Evolutionary conservation across 768 basidiomycete species (phyloP).

Genomic region (Kwoniella europaea): DNA sequence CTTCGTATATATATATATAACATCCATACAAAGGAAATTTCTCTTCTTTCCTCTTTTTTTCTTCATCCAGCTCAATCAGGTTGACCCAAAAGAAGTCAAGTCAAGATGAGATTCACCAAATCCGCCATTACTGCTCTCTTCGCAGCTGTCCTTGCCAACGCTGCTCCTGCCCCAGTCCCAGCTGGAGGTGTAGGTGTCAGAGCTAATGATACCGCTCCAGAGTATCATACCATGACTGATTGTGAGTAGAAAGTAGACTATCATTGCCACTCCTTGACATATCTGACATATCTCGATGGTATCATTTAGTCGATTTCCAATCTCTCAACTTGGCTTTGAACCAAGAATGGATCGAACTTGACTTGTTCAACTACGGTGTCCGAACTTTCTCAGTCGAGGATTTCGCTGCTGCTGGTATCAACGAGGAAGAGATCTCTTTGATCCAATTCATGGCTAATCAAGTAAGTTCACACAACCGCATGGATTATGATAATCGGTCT

Average conservation of each 20-base stretch:
- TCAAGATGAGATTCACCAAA: slow-evolving; percentile 21
- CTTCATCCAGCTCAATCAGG: not conserved
- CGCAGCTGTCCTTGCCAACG: slow-evolving; percentile 33
- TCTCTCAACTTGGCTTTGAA: slow-evolving; percentile 67
- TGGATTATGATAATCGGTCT: not conserved
- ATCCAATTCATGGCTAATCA: slow-evolving; percentile 67
- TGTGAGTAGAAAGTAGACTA: slow-evolving; percentile 28
- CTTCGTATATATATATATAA: too few species aligned
- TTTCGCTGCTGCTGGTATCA: slow-evolving; percentile 66
- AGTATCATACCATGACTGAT: slow-evolving; percentile 49
- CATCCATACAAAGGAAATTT: too few species aligned
- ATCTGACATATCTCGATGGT: not conserved
- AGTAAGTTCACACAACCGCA: slow-evolving; percentile 3
- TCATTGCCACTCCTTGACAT: not conserved
- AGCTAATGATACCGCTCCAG: slow-evolving; percentile 55
- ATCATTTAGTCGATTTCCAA: slow-evolving; percentile 62
- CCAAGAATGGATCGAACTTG: slow-evolving; percentile 69
- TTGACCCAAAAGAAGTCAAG: not conserved
- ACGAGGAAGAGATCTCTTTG: slow-evolving; percentile 64
- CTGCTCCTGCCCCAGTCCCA: slow-evolving; percentile 50
- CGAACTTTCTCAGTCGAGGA: slow-evolving; percentile 65
- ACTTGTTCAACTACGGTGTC: slow-evolving; percentile 67
- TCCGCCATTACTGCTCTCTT: slow-evolving; percentile 29
- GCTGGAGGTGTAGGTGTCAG: slow-evolving; percentile 52
- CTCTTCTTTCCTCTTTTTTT: not conserved